Evolutionary conservation across 2,329 filamentous ascomycete genomes (phyloP).

Genomic region (Dryadomyces quercivorus): DNA sequence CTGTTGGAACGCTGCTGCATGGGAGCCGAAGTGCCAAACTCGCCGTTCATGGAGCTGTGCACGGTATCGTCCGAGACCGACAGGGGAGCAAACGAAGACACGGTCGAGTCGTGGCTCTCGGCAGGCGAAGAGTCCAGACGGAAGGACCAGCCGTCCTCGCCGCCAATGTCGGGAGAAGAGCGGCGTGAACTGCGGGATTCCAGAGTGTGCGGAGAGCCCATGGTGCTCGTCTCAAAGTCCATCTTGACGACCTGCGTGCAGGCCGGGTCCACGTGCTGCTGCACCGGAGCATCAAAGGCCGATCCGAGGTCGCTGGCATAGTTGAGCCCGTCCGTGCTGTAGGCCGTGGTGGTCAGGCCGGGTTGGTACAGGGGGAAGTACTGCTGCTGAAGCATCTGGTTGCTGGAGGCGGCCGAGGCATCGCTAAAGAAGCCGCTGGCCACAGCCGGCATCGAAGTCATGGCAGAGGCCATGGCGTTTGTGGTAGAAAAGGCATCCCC

Average conservation of each 20-base stretch:
- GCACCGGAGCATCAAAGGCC: constrained; percentile 19
- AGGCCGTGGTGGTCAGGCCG: constrained; percentile 31
- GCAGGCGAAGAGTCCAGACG: constrained; percentile 27
- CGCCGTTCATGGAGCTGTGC: constrained; percentile 18
- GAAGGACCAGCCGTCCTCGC: constrained; percentile 35
- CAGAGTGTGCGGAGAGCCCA: constrained; percentile 40
- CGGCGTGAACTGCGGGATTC: constrained; percentile 40
- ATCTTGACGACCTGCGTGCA: constrained; percentile 30
- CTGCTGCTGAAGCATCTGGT: constrained; percentile 33
- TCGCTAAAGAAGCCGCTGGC: constrained; percentile 24
- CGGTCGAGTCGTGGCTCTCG: constrained; percentile 34
- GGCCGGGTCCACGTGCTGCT: constrained; percentile 39
- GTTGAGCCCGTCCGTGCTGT: constrained; percentile 33
- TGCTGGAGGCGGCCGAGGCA: constrained; percentile 19
- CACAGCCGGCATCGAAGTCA: constrained; percentile 2
- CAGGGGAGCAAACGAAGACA: constrained; percentile 4
- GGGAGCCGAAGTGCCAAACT: constrained; percentile 24
- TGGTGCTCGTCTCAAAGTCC: constrained; percentile 37
- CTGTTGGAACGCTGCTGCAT: constrained; percentile 38
- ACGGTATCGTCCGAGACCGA: not conserved
- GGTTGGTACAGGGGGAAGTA: constrained; percentile 39
- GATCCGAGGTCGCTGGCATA: constrained; percentile 29
- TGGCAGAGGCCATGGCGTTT: not conserved
- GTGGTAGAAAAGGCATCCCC: constrained; percentile 26
- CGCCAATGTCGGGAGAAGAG: constrained; percentile 33